Evolutionary conservation across 495 filamentous ascomycete species (phyloP).

Genomic region (Opeltia flavorubescens): DNA sequence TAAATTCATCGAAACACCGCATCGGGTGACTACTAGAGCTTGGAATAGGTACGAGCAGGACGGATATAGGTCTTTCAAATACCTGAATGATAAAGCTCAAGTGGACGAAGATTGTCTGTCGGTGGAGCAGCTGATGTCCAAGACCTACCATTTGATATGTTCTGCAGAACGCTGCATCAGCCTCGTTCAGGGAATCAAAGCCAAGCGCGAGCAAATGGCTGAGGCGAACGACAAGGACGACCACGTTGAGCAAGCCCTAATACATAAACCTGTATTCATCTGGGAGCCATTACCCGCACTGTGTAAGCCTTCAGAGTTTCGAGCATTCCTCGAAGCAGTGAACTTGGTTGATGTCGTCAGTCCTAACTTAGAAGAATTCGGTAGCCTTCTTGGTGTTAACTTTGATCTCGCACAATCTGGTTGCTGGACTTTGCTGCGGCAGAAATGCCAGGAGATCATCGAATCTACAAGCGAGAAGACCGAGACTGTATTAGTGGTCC

Average conservation of each 20-base stretch:
- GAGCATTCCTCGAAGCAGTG: slow-evolving; percentile 55
- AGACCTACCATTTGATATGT: slow-evolving; percentile 80
- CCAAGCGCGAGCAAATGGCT: slow-evolving; percentile 22
- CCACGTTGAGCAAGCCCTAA: neutral
- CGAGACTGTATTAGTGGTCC: slow-evolving; percentile 35
- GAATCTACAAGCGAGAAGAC: slow-evolving; percentile 33
- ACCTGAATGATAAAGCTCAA: slow-evolving; percentile 73
- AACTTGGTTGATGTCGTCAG: slow-evolving; percentile 71
- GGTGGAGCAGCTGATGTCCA: slow-evolving; percentile 46
- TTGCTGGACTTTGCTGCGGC: neutral
- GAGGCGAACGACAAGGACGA: neutral
- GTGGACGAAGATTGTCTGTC: slow-evolving; percentile 48
- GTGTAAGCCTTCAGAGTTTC: slow-evolving; percentile 61
- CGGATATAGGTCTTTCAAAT: slow-evolving; percentile 63
- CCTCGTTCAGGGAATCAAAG: slow-evolving; percentile 48
- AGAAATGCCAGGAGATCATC: slow-evolving; percentile 37
- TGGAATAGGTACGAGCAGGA: slow-evolving; percentile 72
- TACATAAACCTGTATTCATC: slow-evolving; percentile 52
- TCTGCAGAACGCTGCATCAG: slow-evolving; percentile 61
- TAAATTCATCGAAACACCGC: slow-evolving; percentile 47
- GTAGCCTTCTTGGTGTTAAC: slow-evolving; percentile 52
- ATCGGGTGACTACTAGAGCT: slow-evolving; percentile 68
- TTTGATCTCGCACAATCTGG: slow-evolving; percentile 26
- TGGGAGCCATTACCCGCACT: slow-evolving; percentile 94
- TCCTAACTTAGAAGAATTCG: slow-evolving; percentile 73